Base-by-base conservation (phyloP, 2,329 filamentous ascomycete genomes). In the Aspergillus sp. region DNA sequence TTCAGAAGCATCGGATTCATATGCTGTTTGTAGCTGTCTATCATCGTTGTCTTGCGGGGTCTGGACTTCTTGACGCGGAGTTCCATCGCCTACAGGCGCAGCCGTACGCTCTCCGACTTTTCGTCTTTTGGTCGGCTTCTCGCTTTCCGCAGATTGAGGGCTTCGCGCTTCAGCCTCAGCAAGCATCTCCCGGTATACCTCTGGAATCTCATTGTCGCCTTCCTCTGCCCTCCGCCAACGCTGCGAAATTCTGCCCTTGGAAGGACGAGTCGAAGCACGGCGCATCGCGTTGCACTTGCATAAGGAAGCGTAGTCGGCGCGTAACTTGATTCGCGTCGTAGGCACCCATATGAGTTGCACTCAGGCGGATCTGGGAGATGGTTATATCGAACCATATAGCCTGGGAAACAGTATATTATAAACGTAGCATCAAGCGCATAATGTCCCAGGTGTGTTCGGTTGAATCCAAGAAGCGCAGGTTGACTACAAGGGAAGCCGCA, bases 1-100 rank as follows among this genome's bases (percentile, higher is more conserved):
- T 38, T 74, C 73, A 10, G 69, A 69, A 19, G 71, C 63, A 52
- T 47, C 42, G 8, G 52, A 56, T 24, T 60, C 55, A 42, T 58
- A 60, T 8, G 53, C 41, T 3, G 48, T 59, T 34, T 61, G 57
- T 6, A 54, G 24, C 26, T 43, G 37, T 15, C 35, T 16, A 34
- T 36, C 24, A 25, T 42, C 36, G n/a, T 24, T 33, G 26, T 40
- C 19, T 26, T 39, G 28, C 28, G 29, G 11, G 11, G 34, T n/a
- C 11, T 33, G 28, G 20, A 17, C 29, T 41, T 44, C 22, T 37
- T 48, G 34, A 35, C 39, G 26, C 25, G 24, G 16, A 11, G 26
- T 6, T n/a, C 26, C 24, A 12, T 31, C 16, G 5, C 31, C 26
- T 12, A 33, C 14, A 4, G 42, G 20, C 5, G 37, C 37, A 2